Percentiles rank a stretch among this genome's conserved stretches.
Conservation (phyloP, 225 moss, liverwort and hornwort species). For the Polytrichum commune region DNA sequence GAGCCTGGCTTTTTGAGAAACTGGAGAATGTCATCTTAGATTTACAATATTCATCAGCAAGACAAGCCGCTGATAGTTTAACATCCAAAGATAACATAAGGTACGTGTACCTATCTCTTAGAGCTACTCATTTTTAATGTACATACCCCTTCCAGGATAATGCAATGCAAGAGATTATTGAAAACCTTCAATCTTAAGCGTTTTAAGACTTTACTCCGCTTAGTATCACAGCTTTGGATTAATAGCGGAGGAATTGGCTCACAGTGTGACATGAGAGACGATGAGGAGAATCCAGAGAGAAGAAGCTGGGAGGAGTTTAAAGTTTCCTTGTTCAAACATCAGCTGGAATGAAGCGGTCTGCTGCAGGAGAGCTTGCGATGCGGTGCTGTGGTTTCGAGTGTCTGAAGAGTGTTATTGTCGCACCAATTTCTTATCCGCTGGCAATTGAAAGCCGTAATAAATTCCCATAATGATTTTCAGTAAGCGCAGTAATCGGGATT, state of each 20-base stretch:
- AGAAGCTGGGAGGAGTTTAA: constrained; percentile 1
- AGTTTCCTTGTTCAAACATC: constrained; percentile 1
- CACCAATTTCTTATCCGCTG: constrained; percentile 6
- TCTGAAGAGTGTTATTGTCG: background rate
- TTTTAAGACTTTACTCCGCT: background rate
- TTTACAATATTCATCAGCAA: too few species aligned
- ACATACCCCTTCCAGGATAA: too few species aligned
- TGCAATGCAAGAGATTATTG: too few species aligned
- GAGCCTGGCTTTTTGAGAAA: too few species aligned
- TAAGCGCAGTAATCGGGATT: constrained; percentile 51
- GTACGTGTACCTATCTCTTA: too few species aligned
- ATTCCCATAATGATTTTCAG: background rate
- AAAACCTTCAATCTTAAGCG: too few species aligned
- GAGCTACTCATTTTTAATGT: too few species aligned
- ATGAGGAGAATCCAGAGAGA: constrained; percentile 7
- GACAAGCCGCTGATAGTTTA: too few species aligned
- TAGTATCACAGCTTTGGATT: background rate
- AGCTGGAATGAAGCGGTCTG: constrained; percentile 5
- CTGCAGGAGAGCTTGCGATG: constrained; percentile 5
- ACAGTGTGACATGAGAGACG: constrained; percentile 3
- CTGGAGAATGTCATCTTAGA: too few species aligned
- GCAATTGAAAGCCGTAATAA: background rate
- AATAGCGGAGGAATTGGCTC: background rate
- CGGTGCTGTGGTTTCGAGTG: background rate
- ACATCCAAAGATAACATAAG: too few species aligned